A percentile compares a stretch with the other conserved stretches of the same genome.
Conservation (phyloP, 1,284 basidiomycete species). For the Melampsora americana region DNA sequence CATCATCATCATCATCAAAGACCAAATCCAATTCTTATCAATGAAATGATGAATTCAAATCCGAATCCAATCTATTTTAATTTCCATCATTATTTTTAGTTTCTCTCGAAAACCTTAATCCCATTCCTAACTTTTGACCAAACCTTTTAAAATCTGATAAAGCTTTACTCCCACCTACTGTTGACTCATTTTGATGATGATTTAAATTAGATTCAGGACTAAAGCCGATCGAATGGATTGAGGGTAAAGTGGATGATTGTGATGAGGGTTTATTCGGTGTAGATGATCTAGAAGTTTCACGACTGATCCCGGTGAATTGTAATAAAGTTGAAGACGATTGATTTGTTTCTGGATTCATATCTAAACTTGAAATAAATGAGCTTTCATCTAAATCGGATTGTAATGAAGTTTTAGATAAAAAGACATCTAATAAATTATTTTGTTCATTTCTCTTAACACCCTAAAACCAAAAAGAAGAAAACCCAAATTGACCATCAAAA, state of each 20-base stretch:
- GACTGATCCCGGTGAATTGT: constrained; percentile 47
- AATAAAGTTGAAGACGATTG: constrained; percentile 37
- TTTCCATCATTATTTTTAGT: constrained; percentile 18
- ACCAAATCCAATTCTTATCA: too few species aligned
- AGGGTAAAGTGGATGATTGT: background rate
- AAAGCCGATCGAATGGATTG: background rate
- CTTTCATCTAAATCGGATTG: constrained; percentile 77
- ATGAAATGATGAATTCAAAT: too few species aligned
- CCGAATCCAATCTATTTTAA: too few species aligned
- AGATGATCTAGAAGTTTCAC: constrained; percentile 44
- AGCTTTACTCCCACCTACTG: constrained; percentile 45
- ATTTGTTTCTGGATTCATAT: constrained; percentile 73
- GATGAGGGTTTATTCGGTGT: constrained; percentile 43
- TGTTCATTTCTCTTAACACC: constrained; percentile 81
- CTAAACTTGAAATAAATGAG: constrained; percentile 83
- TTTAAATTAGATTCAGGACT: background rate
- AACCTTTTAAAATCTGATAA: constrained; percentile 48
- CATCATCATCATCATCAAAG: too few species aligned
- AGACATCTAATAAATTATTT: constrained; percentile 82
- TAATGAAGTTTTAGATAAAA: constrained; percentile 83
- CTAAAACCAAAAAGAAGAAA: constrained; percentile 57
- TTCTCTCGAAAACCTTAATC: constrained; percentile 45
- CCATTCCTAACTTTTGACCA: constrained; percentile 48
- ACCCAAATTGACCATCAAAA: constrained; percentile 8
- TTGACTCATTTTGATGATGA: too few species aligned